Conservation (phyloP, 495 filamentous ascomycete genomes). For the Amniculicola lignicola region DNA sequence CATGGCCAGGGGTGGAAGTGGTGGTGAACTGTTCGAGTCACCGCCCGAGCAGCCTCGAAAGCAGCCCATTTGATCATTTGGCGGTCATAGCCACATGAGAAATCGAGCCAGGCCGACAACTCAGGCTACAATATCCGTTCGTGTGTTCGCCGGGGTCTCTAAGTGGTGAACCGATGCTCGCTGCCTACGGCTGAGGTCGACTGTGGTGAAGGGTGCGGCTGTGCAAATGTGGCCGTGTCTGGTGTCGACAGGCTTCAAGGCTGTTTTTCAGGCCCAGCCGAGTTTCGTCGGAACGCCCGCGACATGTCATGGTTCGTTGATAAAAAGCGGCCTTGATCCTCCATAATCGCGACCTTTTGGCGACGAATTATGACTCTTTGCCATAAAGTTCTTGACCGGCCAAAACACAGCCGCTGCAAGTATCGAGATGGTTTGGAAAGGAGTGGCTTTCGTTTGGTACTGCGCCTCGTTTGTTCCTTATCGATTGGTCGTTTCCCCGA, state of each 20-base stretch:
- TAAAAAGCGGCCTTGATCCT: constrained; percentile 20
- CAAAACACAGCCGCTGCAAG: constrained; percentile 26
- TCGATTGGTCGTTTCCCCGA: neutral
- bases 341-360: neutral
- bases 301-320: constrained; percentile 1
- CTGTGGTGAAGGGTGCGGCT: neutral
- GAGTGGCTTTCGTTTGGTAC: neutral
- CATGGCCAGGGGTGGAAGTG: neutral
- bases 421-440: no score
- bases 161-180: constrained; percentile 13
- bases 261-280: neutral
- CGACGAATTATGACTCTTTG: neutral
- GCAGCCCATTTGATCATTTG: constrained; percentile 17
- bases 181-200: constrained; percentile 8
- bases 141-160: neutral
- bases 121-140: constrained; percentile 2
- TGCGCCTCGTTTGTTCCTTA: no score
- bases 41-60: constrained; percentile 1
- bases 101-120: constrained; percentile 10
- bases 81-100: constrained; percentile 15
- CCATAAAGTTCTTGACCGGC: constrained; percentile 8
- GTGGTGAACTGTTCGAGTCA: constrained; percentile 4
- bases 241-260: constrained; percentile 7
- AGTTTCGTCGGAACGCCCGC: neutral
- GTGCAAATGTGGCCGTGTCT: constrained; percentile 3